Evolutionary conservation across 2,329 filamentous ascomycete species (phyloP).

Genomic region (Passalora sequoiae): DNA sequence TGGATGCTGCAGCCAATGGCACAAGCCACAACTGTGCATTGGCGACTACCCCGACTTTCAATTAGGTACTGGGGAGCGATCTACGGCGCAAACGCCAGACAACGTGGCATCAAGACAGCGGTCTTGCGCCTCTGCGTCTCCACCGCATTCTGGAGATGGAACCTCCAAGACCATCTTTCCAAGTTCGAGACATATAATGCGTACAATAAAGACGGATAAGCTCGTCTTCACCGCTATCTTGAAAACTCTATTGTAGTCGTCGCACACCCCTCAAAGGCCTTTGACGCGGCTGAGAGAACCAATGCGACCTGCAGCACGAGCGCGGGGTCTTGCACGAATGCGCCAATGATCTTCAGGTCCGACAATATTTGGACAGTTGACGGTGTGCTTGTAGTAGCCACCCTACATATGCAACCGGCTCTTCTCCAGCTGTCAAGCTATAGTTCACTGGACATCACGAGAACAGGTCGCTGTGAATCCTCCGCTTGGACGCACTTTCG

Average conservation of each 20-base stretch:
- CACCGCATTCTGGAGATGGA: background rate
- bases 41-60: background rate
- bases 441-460: too few species aligned
- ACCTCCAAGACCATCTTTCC: background rate
- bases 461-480: too few species aligned
- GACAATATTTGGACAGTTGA: background rate
- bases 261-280: too few species aligned
- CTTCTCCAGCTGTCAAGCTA: too few species aligned
- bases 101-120: conserved; percentile 7
- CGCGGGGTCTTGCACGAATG: background rate
- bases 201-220: background rate
- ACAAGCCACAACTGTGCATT: background rate
- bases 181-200: background rate
- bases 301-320: too few species aligned
- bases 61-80: too few species aligned
- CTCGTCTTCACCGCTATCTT: background rate
- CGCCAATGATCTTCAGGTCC: background rate
- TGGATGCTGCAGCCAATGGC: background rate
- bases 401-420: background rate
- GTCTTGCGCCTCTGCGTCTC: too few species aligned
- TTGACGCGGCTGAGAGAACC: too few species aligned
- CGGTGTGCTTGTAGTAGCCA: background rate
- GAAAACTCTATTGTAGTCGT: too few species aligned
- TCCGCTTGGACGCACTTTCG: too few species aligned
- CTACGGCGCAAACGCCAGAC: background rate